These are phyloP conservation scores for Apium graveolens DNA, from an alignment of 129 eudicot species.

Conservation along the genomic window DNA sequence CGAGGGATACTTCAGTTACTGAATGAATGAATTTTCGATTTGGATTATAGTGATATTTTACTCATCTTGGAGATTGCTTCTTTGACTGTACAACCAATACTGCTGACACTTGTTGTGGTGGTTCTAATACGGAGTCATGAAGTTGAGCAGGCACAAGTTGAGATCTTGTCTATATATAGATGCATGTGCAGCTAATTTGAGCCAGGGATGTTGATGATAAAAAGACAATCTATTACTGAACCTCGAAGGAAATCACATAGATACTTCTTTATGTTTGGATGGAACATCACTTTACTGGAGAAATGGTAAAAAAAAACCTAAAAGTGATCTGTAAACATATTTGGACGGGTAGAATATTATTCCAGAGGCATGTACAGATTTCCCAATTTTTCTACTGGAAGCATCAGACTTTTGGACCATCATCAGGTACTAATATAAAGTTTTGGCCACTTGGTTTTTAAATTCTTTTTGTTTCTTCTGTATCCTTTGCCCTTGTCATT, in stretches of 20 bases:
- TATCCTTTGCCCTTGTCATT: too few species aligned
- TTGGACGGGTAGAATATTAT: too few species aligned
- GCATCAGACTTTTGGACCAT: too few species aligned
- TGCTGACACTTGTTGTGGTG: conserved; percentile 12
- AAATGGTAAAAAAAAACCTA: not conserved
- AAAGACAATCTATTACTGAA: not conserved
- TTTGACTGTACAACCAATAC: not conserved
- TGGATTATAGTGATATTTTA: not conserved
- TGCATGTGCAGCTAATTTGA: conserved; percentile 11
- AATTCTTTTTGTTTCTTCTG: too few species aligned
- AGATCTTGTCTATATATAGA: conserved; percentile 1
- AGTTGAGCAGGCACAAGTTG: conserved; percentile 17
- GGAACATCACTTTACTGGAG: not conserved
- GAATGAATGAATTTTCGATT: conserved; percentile 56
- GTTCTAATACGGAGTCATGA: conserved; percentile 16
- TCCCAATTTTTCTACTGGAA: too few species aligned
- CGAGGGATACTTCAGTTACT: conserved; percentile 91
- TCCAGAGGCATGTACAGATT: too few species aligned
- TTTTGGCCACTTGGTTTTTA: too few species aligned
- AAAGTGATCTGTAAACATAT: not conserved
- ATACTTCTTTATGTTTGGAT: not conserved
- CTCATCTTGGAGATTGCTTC: not conserved
- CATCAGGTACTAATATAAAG: too few species aligned
- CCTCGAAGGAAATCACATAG: not conserved
- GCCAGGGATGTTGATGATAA: not conserved